phyloP scores from a whole-genome alignment of 2,329 filamentous ascomycete genomes.

The Madurella fahalii region DNA sequence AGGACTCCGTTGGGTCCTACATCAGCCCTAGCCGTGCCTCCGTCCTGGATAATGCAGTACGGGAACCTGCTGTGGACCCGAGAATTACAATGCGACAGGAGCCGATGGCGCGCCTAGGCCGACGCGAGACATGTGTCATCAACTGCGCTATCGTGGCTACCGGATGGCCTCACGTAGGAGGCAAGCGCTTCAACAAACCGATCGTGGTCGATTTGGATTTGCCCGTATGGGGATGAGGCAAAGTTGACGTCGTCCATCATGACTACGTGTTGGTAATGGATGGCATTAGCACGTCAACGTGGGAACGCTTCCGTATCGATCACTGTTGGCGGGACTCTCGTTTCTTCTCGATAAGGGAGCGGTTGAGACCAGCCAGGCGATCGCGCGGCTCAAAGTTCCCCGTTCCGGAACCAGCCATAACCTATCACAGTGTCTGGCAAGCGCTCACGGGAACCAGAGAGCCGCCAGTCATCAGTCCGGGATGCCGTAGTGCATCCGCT shows the following conservation, averaged over 20 bases:
- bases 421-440: background rate
- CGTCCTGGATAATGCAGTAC: slow-evolving; percentile 17
- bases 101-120: slow-evolving; percentile 34
- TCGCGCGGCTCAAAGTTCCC: background rate
- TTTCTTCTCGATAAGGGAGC: background rate
- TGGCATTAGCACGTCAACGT: background rate
- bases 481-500: background rate
- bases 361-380: background rate
- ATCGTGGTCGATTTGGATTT: slow-evolving; percentile 80
- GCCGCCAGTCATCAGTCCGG: background rate
- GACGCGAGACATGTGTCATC: slow-evolving; percentile 69
- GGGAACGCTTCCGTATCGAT: background rate
- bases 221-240: slow-evolving; percentile 47
- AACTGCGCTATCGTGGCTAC: slow-evolving; percentile 74
- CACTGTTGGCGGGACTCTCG: background rate
- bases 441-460: background rate
- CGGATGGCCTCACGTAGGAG: slow-evolving; percentile 58
- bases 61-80: slow-evolving; percentile 23
- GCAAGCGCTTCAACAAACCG: slow-evolving; percentile 68
- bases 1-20: too few species aligned
- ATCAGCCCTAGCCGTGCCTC: background rate
- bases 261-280: background rate
- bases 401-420: background rate
- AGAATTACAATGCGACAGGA: slow-evolving; percentile 34
- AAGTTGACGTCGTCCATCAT: background rate